Conservation (phyloP, 2,329 filamentous ascomycete species). For the Microdochium bolleyi region DNA sequence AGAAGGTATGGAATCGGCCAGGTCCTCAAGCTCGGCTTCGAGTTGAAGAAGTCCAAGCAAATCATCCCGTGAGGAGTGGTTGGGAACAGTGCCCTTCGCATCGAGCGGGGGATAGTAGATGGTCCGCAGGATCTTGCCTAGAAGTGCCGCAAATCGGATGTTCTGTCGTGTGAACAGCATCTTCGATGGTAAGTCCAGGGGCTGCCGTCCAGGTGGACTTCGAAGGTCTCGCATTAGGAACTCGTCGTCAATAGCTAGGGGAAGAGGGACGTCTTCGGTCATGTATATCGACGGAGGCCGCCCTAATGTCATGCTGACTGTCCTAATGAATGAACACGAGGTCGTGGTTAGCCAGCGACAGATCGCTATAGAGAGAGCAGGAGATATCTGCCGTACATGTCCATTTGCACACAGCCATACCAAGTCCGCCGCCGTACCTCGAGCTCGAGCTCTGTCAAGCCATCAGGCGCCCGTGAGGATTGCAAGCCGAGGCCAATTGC, state of each 20-base stretch:
- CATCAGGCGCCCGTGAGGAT: neutral
- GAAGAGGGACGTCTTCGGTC: neutral
- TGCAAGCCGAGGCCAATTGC: neutral
- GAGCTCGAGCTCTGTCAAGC: neutral
- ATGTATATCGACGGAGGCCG: neutral
- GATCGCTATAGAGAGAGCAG: too few relatives aligned
- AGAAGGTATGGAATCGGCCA: neutral
- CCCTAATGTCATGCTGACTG: neutral
- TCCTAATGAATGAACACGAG: too few relatives aligned
- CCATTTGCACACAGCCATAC: neutral
- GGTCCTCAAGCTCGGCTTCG: neutral
- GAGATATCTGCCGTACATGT: neutral
- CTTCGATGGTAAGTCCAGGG: neutral
- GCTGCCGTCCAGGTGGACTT: neutral
- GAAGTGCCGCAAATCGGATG: neutral
- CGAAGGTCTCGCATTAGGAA: neutral
- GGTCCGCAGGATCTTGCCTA: neutral
- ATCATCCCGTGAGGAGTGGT: neutral
- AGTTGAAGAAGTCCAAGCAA: neutral
- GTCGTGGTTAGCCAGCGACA: too few relatives aligned
- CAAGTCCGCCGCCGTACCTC: neutral
- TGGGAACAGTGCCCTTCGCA: neutral
- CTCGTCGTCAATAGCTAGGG: neutral
- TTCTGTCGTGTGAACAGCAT: neutral
- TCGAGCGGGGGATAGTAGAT: neutral